Evolutionary conservation across 768 basidiomycete genomes (phyloP).

Genomic region (Leccinum broughii): DNA sequence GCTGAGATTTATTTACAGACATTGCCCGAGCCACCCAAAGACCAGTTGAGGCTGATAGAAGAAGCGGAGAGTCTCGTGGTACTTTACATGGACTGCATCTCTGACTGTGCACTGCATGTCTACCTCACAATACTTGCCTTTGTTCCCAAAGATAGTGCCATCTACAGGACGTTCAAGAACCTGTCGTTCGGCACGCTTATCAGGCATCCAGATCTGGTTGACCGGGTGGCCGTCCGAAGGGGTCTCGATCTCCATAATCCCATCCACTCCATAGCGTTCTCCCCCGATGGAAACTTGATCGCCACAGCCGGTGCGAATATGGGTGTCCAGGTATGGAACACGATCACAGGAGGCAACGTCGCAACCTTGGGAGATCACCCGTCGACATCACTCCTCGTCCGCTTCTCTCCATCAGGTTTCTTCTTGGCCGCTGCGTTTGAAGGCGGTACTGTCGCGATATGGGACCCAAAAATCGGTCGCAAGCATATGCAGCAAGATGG

Average conservation of each 20-base stretch:
- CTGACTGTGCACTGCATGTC: constrained; percentile 23
- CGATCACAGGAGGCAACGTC: constrained; percentile 20
- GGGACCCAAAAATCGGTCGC: constrained; percentile 23
- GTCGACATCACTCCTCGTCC: constrained; percentile 13
- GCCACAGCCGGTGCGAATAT: constrained; percentile 18
- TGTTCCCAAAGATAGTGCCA: background rate
- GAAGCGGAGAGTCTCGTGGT: constrained; percentile 3
- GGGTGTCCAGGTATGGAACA: constrained; percentile 26
- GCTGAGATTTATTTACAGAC: constrained; percentile 7
- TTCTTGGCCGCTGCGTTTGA: constrained; percentile 22
- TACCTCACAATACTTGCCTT: constrained; percentile 14
- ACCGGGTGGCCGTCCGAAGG: background rate
- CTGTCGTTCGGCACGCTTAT: no score
- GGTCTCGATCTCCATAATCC: constrained; percentile 1
- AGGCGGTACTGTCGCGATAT: constrained; percentile 16
- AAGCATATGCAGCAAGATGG: constrained; percentile 17
- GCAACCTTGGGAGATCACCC: constrained; percentile 19
- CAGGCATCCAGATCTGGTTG: background rate
- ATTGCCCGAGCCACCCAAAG: constrained; percentile 4
- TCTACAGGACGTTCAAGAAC: no score
- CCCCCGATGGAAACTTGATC: constrained; percentile 11
- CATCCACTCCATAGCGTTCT: constrained; percentile 20
- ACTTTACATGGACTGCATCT: constrained; percentile 22
- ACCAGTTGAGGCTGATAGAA: constrained; percentile 10
- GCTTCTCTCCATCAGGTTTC: constrained; percentile 22